phyloP scores from a whole-genome alignment of 2,329 filamentous ascomycete species.

The Xylariaceae sp. region DNA sequence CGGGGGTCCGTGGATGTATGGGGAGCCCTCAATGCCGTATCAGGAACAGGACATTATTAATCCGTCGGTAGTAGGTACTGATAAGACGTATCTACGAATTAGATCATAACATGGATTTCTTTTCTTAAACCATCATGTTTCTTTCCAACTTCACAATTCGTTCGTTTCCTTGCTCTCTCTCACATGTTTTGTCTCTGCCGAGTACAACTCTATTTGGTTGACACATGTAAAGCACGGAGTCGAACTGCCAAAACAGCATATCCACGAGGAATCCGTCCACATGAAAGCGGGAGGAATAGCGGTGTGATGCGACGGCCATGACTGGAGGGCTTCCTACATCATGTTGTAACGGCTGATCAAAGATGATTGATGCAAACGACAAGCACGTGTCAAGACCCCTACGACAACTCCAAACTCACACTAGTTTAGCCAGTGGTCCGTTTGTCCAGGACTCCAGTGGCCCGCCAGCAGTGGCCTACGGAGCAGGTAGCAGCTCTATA shows the following conservation, averaged over 20 bases:
- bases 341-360: neutral
- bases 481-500: neutral
- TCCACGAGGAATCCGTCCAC: neutral
- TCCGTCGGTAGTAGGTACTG: too few relatives aligned
- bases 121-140: neutral
- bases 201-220: neutral
- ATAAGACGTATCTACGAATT: too few relatives aligned
- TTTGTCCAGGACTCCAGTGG: neutral
- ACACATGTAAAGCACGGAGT: neutral
- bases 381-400: slow-evolving; percentile 1
- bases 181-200: neutral
- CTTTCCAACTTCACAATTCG: neutral
- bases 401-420: neutral
- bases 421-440: too few relatives aligned
- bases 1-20: too few relatives aligned
- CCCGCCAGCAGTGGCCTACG: neutral
- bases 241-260: neutral
- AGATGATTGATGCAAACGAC: neutral
- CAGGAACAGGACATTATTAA: too few relatives aligned
- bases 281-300: neutral
- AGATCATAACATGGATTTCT: too few relatives aligned
- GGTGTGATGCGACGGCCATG: neutral
- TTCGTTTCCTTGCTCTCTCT: too few relatives aligned
- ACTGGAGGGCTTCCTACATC: neutral
- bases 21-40: too few relatives aligned